These are phyloP conservation scores for Colletotrichum camelliae DNA, from an alignment of 2,329 filamentous ascomycete genomes.

Conservation along the genomic window DNA sequence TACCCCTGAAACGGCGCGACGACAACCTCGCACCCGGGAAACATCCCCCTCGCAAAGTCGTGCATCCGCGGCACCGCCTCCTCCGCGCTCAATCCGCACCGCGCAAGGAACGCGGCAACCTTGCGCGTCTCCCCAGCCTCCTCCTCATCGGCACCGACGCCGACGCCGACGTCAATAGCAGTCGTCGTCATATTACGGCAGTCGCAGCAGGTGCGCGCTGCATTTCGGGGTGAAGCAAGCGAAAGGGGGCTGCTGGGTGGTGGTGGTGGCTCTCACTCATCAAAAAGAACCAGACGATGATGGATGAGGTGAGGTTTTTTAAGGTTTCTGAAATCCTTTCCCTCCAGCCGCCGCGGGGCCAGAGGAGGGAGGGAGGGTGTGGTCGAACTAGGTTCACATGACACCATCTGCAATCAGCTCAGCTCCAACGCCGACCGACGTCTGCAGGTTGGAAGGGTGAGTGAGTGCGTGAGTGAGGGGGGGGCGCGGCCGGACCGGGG, in stretches of 20 bases:
- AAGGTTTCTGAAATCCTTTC: neutral
- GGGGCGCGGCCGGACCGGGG: neutral
- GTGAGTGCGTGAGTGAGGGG: neutral
- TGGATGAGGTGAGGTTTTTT: neutral
- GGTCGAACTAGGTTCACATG: neutral
- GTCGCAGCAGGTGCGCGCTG: neutral
- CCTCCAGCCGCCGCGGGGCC: neutral
- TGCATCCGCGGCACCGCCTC: conserved; percentile 23
- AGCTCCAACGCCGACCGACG: neutral
- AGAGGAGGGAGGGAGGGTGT: neutral
- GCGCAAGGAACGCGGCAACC: neutral
- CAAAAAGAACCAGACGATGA: neutral
- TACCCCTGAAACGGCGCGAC: conserved; percentile 51
- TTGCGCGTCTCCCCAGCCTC: neutral
- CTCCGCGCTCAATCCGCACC: conserved; percentile 20
- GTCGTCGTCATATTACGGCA: neutral
- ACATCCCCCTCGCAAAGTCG: conserved; percentile 35
- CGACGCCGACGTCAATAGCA: neutral
- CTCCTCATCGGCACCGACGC: neutral
- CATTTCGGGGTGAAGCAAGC: neutral
- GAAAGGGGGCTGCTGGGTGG: too few species aligned
- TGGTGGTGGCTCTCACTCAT: neutral
- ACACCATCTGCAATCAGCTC: neutral
- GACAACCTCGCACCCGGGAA: conserved; percentile 32
- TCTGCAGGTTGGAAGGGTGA: neutral